Evolutionary conservation across 805 yeast species (phyloP).

Genomic region (Hanseniaspora vineae): DNA sequence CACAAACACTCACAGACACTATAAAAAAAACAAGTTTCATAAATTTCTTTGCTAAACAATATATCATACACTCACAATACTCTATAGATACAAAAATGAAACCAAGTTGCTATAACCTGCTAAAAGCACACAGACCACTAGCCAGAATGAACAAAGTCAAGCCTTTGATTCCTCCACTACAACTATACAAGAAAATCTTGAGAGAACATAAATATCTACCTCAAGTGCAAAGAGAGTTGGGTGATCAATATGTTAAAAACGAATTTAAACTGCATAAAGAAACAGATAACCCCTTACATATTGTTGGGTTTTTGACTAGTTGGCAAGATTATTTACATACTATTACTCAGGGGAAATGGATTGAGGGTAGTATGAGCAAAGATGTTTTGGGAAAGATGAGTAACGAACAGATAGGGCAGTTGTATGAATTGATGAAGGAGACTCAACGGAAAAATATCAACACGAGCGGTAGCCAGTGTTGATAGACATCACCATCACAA

Average conservation of each 20-base stretch:
- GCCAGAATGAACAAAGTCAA: slow-evolving; percentile 11
- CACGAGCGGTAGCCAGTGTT: neutral
- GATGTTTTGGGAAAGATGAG: slow-evolving; percentile 68
- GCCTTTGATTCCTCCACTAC: slow-evolving; percentile 73
- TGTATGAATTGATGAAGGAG: slow-evolving; percentile 69
- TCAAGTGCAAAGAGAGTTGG: slow-evolving; percentile 56
- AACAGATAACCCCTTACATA: slow-evolving; percentile 82
- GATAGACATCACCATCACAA: too few relatives aligned
- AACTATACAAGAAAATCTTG: slow-evolving; percentile 64
- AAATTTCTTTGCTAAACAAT: too few relatives aligned
- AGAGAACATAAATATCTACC: slow-evolving; percentile 71
- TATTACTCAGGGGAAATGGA: slow-evolving; percentile 53
- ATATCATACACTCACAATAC: too few relatives aligned
- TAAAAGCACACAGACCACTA: slow-evolving; percentile 7
- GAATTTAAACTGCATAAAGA: slow-evolving; percentile 79
- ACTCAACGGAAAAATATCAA: slow-evolving; percentile 27
- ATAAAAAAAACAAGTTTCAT: too few relatives aligned
- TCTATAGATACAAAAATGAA: neutral
- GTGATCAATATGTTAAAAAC: slow-evolving; percentile 78
- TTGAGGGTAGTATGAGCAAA: slow-evolving; percentile 45
- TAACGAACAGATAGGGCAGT: slow-evolving; percentile 80
- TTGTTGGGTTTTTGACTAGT: slow-evolving; percentile 81
- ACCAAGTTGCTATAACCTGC: neutral
- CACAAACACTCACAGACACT: neutral
- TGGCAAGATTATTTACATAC: slow-evolving; percentile 79